Conservation (phyloP, 352 stramenopile species). For the Phytophthora rubi region DNA sequence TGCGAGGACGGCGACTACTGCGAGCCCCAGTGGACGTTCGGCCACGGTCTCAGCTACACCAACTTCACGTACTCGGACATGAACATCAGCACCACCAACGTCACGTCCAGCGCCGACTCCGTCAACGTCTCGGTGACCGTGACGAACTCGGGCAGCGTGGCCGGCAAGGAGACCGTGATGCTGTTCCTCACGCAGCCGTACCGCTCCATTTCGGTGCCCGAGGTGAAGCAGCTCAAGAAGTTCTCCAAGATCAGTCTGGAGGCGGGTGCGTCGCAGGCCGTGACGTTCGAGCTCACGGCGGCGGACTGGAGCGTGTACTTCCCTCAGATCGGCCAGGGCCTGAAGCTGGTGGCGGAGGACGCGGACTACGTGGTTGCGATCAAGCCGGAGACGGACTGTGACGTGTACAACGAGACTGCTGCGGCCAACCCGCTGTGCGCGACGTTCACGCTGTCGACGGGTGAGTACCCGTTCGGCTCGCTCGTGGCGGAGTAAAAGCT, state of each 20-base stretch:
- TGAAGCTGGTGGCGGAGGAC: conserved; percentile 37
- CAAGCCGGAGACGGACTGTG: conserved; percentile 43
- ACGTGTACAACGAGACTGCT: conserved; percentile 32
- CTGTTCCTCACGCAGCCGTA: conserved; percentile 76
- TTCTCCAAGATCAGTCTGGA: conserved; percentile 56
- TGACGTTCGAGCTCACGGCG: conserved; percentile 28
- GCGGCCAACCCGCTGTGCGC: conserved; percentile 16
- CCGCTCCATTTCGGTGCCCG: conserved; percentile 60
- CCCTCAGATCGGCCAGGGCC: conserved; percentile 49
- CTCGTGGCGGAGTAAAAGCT: conserved; percentile 10
- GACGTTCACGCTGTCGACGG: conserved; percentile 26
- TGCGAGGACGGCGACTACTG: background rate
- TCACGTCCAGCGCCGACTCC: background rate
- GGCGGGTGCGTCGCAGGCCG: background rate
- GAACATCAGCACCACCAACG: conserved; percentile 19
- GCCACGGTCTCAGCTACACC: conserved; percentile 63
- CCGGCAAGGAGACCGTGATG: conserved; percentile 76
- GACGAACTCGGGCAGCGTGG: conserved; percentile 53
- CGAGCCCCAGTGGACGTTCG: conserved; percentile 51
- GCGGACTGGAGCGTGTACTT: conserved; percentile 47
- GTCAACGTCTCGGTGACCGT: background rate
- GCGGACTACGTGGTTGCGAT: conserved; percentile 46
- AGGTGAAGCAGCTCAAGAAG: conserved; percentile 82
- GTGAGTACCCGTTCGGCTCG: conserved; percentile 25
- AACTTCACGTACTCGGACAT: conserved; percentile 51